Conservation (phyloP, 2,329 filamentous ascomycete species). For the Arthrobotrys musiformis region DNA sequence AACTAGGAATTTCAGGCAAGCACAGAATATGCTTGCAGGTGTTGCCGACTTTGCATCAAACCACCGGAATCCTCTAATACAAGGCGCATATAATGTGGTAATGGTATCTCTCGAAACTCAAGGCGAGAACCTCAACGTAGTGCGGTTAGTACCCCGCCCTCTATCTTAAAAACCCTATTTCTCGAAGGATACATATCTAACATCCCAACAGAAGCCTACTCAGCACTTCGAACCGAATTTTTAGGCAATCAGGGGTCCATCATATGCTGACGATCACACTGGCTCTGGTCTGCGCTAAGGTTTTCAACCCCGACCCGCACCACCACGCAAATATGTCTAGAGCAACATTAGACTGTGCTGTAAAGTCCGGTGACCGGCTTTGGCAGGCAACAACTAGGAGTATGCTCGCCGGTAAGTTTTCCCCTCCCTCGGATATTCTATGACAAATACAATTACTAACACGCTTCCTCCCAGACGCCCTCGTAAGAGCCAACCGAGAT, state of each 20-base stretch:
- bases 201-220: slow-evolving; percentile 35
- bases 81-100: slow-evolving; percentile 45
- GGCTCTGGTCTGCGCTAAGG: slow-evolving; percentile 47
- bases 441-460: slow-evolving; percentile 5
- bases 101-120: slow-evolving; percentile 35
- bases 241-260: slow-evolving; percentile 51
- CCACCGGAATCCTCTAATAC: slow-evolving; percentile 42
- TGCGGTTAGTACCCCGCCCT: slow-evolving; percentile 19
- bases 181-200: neutral
- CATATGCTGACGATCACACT: slow-evolving; percentile 52
- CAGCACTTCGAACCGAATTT: slow-evolving; percentile 51
- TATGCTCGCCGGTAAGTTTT: slow-evolving; percentile 42
- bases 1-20: slow-evolving; percentile 32
- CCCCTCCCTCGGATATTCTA: neutral
- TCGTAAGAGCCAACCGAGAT: slow-evolving; percentile 47
- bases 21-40: slow-evolving; percentile 38
- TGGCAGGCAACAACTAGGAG: slow-evolving; percentile 46
- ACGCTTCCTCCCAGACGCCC: slow-evolving; percentile 29
- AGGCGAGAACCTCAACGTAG: slow-evolving; percentile 44
- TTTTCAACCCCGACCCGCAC: slow-evolving; percentile 50
- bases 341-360: slow-evolving; percentile 44
- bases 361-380: slow-evolving; percentile 48
- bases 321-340: slow-evolving; percentile 53
- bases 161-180: neutral
- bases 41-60: slow-evolving; percentile 48